These are phyloP conservation scores for Calonectria pteridis DNA, from an alignment of 2,329 filamentous ascomycete species.

Conservation along the genomic window DNA sequence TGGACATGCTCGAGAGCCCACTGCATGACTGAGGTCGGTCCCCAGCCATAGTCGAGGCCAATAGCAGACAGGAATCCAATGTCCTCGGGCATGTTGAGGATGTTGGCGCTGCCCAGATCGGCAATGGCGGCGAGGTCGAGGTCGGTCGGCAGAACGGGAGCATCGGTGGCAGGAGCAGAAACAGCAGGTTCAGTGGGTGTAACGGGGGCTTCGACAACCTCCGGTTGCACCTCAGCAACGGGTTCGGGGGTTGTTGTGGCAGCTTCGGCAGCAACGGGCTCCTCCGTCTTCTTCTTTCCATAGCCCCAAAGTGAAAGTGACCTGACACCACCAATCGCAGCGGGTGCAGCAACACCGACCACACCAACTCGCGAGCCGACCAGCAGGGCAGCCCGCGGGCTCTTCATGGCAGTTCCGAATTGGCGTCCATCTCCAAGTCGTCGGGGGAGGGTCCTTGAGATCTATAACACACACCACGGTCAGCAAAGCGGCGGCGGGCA, in stretches of 20 bases:
- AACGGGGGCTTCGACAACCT: slow-evolving; percentile 23
- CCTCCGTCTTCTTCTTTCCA: slow-evolving; percentile 46
- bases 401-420: slow-evolving; percentile 50
- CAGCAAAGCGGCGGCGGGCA: slow-evolving; percentile 5
- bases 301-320: slow-evolving; percentile 52
- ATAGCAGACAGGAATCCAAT: slow-evolving; percentile 87
- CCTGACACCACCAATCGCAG: slow-evolving; percentile 49
- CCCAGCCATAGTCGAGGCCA: slow-evolving; percentile 90
- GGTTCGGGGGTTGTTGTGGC: slow-evolving; percentile 34
- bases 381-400: slow-evolving; percentile 33
- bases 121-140: slow-evolving; percentile 51
- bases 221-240: slow-evolving; percentile 32
- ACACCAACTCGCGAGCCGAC: slow-evolving; percentile 39
- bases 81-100: slow-evolving; percentile 75
- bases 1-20: slow-evolving; percentile 87
- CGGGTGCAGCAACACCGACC: slow-evolving; percentile 40
- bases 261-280: slow-evolving; percentile 34
- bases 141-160: slow-evolving; percentile 44
- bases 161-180: slow-evolving; percentile 33
- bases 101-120: slow-evolving; percentile 54
- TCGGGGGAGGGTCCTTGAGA: slow-evolving; percentile 44
- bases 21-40: slow-evolving; percentile 80
- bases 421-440: slow-evolving; percentile 50
- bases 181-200: slow-evolving; percentile 37
- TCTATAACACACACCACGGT: slow-evolving; percentile 27